These are phyloP conservation scores for Jaenimonas drosophilae DNA, from an alignment of 208 protist genomes.

Conservation along the genomic window DNA sequence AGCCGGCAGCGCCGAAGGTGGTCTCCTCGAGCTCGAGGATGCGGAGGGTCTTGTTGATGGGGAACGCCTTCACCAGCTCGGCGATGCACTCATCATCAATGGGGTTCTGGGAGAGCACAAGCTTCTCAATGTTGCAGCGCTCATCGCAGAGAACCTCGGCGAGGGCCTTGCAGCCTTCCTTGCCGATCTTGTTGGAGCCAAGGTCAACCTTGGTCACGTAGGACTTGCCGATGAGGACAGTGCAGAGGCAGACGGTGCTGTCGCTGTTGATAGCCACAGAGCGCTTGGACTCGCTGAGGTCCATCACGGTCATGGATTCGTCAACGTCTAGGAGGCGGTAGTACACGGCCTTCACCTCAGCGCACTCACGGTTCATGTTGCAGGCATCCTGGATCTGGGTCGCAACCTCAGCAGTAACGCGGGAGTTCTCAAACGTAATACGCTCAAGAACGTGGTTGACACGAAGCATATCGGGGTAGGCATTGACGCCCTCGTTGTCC, in stretches of 20 bases:
- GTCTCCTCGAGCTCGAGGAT: constrained; percentile 40
- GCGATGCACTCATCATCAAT: constrained; percentile 42
- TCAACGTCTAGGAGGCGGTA: constrained; percentile 56
- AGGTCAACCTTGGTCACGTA: constrained; percentile 44
- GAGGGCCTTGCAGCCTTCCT: constrained; percentile 36
- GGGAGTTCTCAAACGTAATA: constrained; percentile 42
- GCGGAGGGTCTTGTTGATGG: constrained; percentile 30
- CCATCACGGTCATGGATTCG: constrained; percentile 25
- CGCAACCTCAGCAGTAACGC: constrained; percentile 21
- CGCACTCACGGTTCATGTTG: constrained; percentile 62
- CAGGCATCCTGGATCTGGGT: constrained; percentile 40
- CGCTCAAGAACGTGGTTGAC: constrained; percentile 38
- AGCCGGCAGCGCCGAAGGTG: constrained; percentile 31
- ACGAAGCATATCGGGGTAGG: constrained; percentile 44
- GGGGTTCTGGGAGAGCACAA: constrained; percentile 50
- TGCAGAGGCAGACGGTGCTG: constrained; percentile 48
- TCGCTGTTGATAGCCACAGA: constrained; percentile 42
- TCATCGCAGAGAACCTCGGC: constrained; percentile 25
- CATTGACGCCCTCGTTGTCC: constrained; percentile 24
- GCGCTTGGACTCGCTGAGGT: constrained; percentile 27
- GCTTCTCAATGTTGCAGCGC: constrained; percentile 23
- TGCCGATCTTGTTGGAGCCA: constrained; percentile 46
- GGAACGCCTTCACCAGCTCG: constrained; percentile 44
- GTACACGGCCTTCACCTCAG: constrained; percentile 38
- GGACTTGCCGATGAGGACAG: constrained; percentile 21